Evolutionary conservation across 2,329 filamentous ascomycete species (phyloP), one percentile per base, ranked within the genome.

Genomic region (Blastomyces percursus): DNA sequence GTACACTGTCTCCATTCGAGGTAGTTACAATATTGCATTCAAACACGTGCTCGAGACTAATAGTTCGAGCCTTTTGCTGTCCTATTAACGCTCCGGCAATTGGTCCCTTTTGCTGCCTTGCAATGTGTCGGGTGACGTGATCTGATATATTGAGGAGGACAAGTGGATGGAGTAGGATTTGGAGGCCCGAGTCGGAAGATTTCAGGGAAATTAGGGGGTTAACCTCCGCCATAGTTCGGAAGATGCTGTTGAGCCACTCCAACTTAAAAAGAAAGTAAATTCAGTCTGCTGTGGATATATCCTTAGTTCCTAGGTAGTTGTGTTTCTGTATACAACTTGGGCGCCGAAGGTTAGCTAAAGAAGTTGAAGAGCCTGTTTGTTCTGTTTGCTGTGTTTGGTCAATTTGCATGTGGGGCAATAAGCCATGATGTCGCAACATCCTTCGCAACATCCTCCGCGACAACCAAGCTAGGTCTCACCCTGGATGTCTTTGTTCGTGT

Each of bases 81-180:
- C 94, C 94, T 6, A 99, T 78, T n/a, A 99, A 81, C 60, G 88
- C 91, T 62, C 94, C 94, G 2, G 93, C 84, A 21, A 96, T 83
- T 19, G 91, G 91, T 0, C 89, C 89, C 21, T 80, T 74, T 69
- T 91, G 86, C 60, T 85, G 80, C 64, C 94, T 86, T 62, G 96
- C 82, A 0, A 87, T 90, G 75, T 96, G 92, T 64, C 94, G 86
- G 63, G 93, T 96, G 74, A 97, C 91, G 75, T 96, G 95, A 76
- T 99, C 94, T 69, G 93, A 96, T 70, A 99, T 94, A 67, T 89
- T 95, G 77, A 99, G 89, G 67, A 97, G 88, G 60, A 96, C 92
- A 58, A 99, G 86, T 32, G 94, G 94, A 71, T 99, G 94, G 21
- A 99, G 85, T 69, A 91, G 86, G 62, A 91, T 85, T 67, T 91